phyloP scores from a whole-genome alignment of 352 stramenopile species.

The Globisporangium iwayamae region DNA sequence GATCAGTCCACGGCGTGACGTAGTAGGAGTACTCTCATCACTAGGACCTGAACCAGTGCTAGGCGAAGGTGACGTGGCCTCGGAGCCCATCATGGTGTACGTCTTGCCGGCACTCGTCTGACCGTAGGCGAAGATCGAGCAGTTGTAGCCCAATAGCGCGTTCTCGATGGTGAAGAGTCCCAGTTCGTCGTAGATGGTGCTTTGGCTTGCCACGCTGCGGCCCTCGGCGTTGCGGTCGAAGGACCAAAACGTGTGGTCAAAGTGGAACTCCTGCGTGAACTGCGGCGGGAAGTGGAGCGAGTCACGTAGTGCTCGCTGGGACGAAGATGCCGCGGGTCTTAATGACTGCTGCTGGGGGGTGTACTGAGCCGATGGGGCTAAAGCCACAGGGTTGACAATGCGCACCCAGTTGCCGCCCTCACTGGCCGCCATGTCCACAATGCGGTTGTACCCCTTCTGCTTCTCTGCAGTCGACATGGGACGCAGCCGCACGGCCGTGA shows the following conservation, averaged over 20 bases:
- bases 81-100: slow-evolving; percentile 59
- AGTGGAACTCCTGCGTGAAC: slow-evolving; percentile 70
- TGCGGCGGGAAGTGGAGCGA: slow-evolving; percentile 30
- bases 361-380: slow-evolving; percentile 17
- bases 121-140: slow-evolving; percentile 73
- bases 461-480: slow-evolving; percentile 65
- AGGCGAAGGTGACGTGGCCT: not conserved
- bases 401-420: slow-evolving; percentile 39
- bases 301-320: not conserved
- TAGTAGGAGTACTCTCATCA: not conserved
- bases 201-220: slow-evolving; percentile 41
- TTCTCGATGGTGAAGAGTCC: slow-evolving; percentile 53
- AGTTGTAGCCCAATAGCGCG: slow-evolving; percentile 62
- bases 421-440: slow-evolving; percentile 52
- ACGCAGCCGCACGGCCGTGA: slow-evolving; percentile 70
- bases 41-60: not conserved
- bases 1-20: slow-evolving; percentile 39
- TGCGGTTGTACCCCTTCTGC: slow-evolving; percentile 45
- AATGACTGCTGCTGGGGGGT: slow-evolving; percentile 1
- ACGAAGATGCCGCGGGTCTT: not conserved
- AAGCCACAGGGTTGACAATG: slow-evolving; percentile 56
- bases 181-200: slow-evolving; percentile 53
- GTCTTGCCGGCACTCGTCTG: slow-evolving; percentile 75
- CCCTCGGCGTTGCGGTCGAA: slow-evolving; percentile 30
- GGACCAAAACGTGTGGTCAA: slow-evolving; percentile 77